These are phyloP conservation scores for Camellia oleifera DNA, from an alignment of 179 eudicot genomes.

Conservation along the genomic window DNA sequence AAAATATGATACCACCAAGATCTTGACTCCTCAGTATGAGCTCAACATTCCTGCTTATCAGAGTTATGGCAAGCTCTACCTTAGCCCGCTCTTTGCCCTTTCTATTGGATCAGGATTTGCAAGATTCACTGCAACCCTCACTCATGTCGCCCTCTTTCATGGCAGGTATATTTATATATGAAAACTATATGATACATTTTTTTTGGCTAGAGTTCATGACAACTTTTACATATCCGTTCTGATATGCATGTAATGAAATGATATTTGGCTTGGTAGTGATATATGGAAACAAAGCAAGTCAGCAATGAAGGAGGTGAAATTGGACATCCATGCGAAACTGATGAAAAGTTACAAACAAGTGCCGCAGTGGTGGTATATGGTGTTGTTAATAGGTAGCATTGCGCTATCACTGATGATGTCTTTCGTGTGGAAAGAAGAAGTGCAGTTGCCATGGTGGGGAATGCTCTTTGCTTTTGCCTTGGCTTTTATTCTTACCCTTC, in stretches of 20 bases:
- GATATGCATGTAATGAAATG: too few species aligned
- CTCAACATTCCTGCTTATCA: conserved; percentile 83
- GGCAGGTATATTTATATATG: conserved; percentile 55
- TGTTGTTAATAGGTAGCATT: conserved; percentile 54
- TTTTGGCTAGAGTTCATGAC: too few species aligned
- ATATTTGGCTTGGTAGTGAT: conserved; percentile 36
- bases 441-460: conserved; percentile 99
- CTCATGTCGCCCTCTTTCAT: conserved; percentile 88
- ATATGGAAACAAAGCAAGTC: conserved; percentile 92
- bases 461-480: conserved; percentile 83
- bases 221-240: too few species aligned
- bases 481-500: conserved; percentile 87
- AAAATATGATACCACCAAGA: conserved; percentile 77
- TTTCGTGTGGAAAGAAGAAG: conserved; percentile 85
- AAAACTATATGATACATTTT: too few species aligned
- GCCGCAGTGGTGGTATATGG: conserved; percentile 87
- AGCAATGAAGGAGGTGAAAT: conserved; percentile 65
- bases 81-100: conserved; percentile 96
- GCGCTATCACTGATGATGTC: conserved; percentile 69
- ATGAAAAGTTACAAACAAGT: conserved; percentile 87
- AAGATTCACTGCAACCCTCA: conserved; percentile 85
- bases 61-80: conserved; percentile 79
- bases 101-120: conserved; percentile 96
- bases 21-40: conserved; percentile 82
- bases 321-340: conserved; percentile 76